phyloP scores from a whole-genome alignment of 306 rosid genomes.

The Biancaea sappan region DNA sequence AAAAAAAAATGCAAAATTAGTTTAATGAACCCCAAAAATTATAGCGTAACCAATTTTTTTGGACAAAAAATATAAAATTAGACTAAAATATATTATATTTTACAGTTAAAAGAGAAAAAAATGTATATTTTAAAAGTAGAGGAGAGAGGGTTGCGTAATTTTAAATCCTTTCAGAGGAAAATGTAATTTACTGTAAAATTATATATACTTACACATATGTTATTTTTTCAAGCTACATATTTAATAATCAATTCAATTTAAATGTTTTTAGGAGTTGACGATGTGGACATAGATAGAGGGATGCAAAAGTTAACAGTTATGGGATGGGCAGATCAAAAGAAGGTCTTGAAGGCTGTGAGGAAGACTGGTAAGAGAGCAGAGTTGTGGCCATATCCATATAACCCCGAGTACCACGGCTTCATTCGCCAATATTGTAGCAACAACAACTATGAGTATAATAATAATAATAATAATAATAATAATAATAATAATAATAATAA shows the following conservation, averaged over 20 bases:
- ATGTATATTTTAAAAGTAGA: too few species aligned
- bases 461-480: background rate
- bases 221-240: too few species aligned
- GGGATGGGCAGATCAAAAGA: slow-evolving; percentile 68
- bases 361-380: slow-evolving; percentile 70
- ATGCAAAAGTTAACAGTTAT: slow-evolving; percentile 81
- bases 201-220: too few species aligned
- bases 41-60: too few species aligned
- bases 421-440: slow-evolving; percentile 22
- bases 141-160: too few species aligned
- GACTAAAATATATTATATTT: too few species aligned
- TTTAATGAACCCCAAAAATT: too few species aligned
- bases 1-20: too few species aligned
- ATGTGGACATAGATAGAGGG: slow-evolving; percentile 55
- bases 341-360: slow-evolving; percentile 61
- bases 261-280: slow-evolving; percentile 56
- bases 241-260: background rate
- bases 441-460: background rate
- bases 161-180: too few species aligned
- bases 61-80: too few species aligned
- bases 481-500: background rate
- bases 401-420: slow-evolving; percentile 50
- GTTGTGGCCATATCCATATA: slow-evolving; percentile 74
- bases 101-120: too few species aligned
- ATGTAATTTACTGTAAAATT: too few species aligned